A percentile compares a stretch with the other conserved stretches of the same genome.
Conservation (phyloP, 805 yeast genomes). For the Teunomyces aglyptinius region DNA sequence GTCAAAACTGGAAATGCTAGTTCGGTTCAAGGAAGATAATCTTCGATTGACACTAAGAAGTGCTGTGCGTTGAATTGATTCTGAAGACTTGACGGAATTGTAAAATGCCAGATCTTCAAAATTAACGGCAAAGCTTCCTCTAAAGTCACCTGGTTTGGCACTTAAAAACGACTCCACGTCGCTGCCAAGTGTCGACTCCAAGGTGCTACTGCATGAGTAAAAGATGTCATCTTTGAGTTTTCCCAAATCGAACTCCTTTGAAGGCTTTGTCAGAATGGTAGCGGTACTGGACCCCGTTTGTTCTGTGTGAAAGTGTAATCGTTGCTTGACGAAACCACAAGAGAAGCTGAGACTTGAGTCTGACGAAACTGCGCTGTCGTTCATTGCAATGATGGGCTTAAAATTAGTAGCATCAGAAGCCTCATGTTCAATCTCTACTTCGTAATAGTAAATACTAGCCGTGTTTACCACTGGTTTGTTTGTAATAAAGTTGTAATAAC, state of each 20-base stretch:
- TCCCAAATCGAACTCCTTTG: conserved; percentile 28
- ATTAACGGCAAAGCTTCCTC: conserved; percentile 41
- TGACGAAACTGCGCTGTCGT: conserved; percentile 34
- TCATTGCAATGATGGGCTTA: conserved; percentile 32
- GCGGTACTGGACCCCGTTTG: not conserved
- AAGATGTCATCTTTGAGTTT: conserved; percentile 27
- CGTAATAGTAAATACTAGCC: conserved; percentile 42
- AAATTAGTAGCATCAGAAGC: conserved; percentile 29
- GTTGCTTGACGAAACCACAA: conserved; percentile 33
- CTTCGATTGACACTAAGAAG: conserved; percentile 38
- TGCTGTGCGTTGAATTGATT: conserved; percentile 27
- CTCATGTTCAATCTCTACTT: conserved; percentile 35
- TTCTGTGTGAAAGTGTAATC: conserved; percentile 19
- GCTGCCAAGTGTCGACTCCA: conserved; percentile 10
- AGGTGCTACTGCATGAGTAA: conserved; percentile 11
- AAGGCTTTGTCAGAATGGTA: not conserved
- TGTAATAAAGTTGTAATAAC: conserved; percentile 37
- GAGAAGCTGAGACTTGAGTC: conserved; percentile 31
- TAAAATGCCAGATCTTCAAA: conserved; percentile 40
- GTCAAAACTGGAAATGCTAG: conserved; percentile 24
- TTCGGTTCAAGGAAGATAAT: conserved; percentile 29
- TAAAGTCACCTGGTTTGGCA: conserved; percentile 39
- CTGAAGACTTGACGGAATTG: conserved; percentile 34
- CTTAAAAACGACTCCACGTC: conserved; percentile 26
- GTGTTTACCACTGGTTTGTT: conserved; percentile 32